Evolutionary conservation across 2,329 filamentous ascomycete species (phyloP).

Genomic region (Phymatotrichopsis omnivora): DNA sequence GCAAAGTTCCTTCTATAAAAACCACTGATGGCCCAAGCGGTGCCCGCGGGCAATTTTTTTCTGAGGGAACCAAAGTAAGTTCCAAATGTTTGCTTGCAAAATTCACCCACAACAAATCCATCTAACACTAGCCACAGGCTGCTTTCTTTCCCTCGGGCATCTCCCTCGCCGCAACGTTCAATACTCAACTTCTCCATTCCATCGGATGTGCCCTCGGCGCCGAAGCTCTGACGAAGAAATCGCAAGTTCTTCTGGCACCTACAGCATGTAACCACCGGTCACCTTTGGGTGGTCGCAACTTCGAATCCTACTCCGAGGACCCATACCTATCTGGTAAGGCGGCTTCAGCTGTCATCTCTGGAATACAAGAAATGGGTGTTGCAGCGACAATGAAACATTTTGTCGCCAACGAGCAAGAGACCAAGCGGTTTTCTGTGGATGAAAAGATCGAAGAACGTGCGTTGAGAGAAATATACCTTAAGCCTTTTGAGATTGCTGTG

Average conservation of each 20-base stretch:
- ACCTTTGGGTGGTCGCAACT: constrained; percentile 48
- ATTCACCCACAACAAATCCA: too few relatives aligned
- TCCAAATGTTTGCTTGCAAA: background rate
- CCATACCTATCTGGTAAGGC: constrained; percentile 47
- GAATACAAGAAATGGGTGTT: constrained; percentile 48
- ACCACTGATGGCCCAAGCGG: constrained; percentile 25
- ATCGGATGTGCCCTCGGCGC: constrained; percentile 45
- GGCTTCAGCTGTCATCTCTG: constrained; percentile 44
- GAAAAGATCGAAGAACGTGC: constrained; percentile 47
- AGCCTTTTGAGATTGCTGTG: constrained; percentile 49
- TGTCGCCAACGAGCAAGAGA: constrained; percentile 52
- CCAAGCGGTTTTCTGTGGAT: constrained; percentile 47
- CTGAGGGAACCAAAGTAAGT: constrained; percentile 58
- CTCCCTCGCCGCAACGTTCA: constrained; percentile 48
- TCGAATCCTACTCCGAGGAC: constrained; percentile 49
- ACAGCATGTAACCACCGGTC: constrained; percentile 39
- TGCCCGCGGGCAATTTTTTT: constrained; percentile 36
- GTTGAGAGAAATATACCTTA: constrained; percentile 48
- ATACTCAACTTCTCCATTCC: constrained; percentile 43
- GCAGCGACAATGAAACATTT: constrained; percentile 52
- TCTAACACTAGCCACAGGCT: too few relatives aligned
- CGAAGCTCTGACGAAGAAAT: constrained; percentile 47
- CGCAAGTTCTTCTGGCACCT: constrained; percentile 49
- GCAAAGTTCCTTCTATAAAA: constrained; percentile 30
- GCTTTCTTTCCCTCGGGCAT: constrained; percentile 53